Evolutionary conservation across 2,329 filamentous ascomycete genomes (phyloP).

Genomic region (Colletotrichum euphorbiae): DNA sequence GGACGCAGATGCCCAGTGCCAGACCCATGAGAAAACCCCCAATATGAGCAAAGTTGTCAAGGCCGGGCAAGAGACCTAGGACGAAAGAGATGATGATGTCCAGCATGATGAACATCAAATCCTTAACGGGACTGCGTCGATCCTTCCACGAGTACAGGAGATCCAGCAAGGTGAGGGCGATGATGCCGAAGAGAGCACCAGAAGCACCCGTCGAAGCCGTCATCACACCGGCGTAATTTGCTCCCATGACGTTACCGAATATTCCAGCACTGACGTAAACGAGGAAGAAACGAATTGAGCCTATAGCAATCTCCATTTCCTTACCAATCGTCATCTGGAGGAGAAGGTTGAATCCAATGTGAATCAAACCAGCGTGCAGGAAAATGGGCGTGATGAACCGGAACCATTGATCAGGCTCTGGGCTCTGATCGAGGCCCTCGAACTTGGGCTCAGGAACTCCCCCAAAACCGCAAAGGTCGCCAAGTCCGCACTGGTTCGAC

Average conservation of each 20-base stretch:
- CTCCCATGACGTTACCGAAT: constrained; percentile 94
- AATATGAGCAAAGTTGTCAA: constrained; percentile 98
- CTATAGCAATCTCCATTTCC: constrained; percentile 93
- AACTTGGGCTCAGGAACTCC: constrained; percentile 77
- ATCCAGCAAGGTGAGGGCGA: constrained; percentile 89
- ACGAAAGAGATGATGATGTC: constrained; percentile 93
- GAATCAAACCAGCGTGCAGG: constrained; percentile 91
- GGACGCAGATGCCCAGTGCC: constrained; percentile 84
- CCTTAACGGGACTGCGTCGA: constrained; percentile 79
- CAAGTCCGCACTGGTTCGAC: constrained; percentile 75
- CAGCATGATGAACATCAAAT: constrained; percentile 87
- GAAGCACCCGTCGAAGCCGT: constrained; percentile 91
- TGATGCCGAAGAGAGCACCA: constrained; percentile 89
- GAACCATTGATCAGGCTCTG: constrained; percentile 92
- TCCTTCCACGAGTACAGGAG: constrained; percentile 93
- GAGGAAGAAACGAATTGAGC: constrained; percentile 85
- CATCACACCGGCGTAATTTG: constrained; percentile 87
- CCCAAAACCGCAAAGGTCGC: constrained; percentile 84
- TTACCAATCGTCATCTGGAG: constrained; percentile 89
- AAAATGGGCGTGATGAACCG: constrained; percentile 97
- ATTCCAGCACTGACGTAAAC: constrained; percentile 94
- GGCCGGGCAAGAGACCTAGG: constrained; percentile 87
- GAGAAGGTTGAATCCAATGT: constrained; percentile 95
- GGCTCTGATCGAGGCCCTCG: constrained; percentile 60
- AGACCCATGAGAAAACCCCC: constrained; percentile 95